Evolutionary conservation across 169 alveolate genomes (phyloP), one percentile per base, ranked within the genome.

Genomic region (Plasmodium yoelii): DNA sequence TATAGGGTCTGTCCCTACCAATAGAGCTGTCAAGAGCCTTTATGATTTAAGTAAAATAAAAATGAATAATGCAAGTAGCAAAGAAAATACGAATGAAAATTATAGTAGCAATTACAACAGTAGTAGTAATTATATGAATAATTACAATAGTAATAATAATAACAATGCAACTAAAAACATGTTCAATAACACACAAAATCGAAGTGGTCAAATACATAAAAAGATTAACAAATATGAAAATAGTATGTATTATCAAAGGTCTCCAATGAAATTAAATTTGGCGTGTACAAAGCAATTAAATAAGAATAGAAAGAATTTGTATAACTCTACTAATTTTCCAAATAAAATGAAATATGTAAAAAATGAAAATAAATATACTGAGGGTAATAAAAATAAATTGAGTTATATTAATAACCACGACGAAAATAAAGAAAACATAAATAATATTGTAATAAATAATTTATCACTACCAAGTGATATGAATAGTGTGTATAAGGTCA

Each of bases 231-330:
- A 18, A 26, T 9, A 28, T 19, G 19, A 9, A 49, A 67, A 46
- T 19, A 28, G 49, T 28, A 34, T 7, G 44, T 67, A 61, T 46
- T 19, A 18, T 18, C 13, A 19, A 49, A 80, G 67, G n/a, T 57
- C 80, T 19, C 34, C 72, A 15, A 67, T 2, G 28, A 64, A 80
- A 47, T 26, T 80, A 59, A 80, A 80, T 47, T 28, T 80, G 61
- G 46, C 90, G 12, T 80, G 55, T 56, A 80, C 90, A 5, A 68
- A 80, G 65, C 53, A 80, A 70, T 39, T 80, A 24, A 67, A 80
- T 61, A 80, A 67, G 44, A 80, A 55, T 67, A 53, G 28, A 26
- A 22, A 49, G 28, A 47, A 8, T 46, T 1, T 46, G 15, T 74
- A 60, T 47, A 24, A 6, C 13, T 55, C 67, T 13, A 64, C 67